A percentile compares a stretch with the other conserved stretches of the same genome.
phyloP scores from a whole-genome alignment of 23 red algal species.

The Chondrus crispus region DNA sequence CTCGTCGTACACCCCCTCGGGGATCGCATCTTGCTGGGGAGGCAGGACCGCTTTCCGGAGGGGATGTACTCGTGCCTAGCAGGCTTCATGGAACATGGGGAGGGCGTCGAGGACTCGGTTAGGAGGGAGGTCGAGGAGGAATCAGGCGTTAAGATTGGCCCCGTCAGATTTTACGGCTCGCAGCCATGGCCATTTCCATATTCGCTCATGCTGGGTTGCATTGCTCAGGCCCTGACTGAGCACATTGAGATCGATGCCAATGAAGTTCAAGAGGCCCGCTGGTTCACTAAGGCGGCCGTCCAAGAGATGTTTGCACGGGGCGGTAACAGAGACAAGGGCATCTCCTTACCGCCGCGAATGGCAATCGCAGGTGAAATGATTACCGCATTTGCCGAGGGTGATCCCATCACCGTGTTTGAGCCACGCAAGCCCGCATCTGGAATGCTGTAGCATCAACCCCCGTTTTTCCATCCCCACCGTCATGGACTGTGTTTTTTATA shows the following conservation, averaged over 20 bases:
- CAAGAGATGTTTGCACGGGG: background rate
- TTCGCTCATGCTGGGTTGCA: slow-evolving; percentile 87
- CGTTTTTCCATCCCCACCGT: background rate
- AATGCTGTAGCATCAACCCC: background rate
- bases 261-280: slow-evolving; percentile 63
- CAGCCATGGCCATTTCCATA: slow-evolving; percentile 94
- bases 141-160: slow-evolving; percentile 48
- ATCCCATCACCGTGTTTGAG: slow-evolving; percentile 44
- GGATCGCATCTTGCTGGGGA: slow-evolving; percentile 55
- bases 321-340: background rate
- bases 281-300: slow-evolving; percentile 63
- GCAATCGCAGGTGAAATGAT: slow-evolving; percentile 29
- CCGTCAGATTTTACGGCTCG: slow-evolving; percentile 49
- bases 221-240: slow-evolving; percentile 47
- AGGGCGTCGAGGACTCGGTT: slow-evolving; percentile 82
- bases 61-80: slow-evolving; percentile 73
- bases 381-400: background rate
- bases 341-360: slow-evolving; percentile 22
- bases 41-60: slow-evolving; percentile 48
- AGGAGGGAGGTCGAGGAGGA: slow-evolving; percentile 76
- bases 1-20: slow-evolving; percentile 34
- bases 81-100: slow-evolving; percentile 92
- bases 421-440: background rate
- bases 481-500: background rate
- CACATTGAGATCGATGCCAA: slow-evolving; percentile 62